Evolutionary conservation across 1,284 basidiomycete species (phyloP).

Genomic region (Pascua sp.): DNA sequence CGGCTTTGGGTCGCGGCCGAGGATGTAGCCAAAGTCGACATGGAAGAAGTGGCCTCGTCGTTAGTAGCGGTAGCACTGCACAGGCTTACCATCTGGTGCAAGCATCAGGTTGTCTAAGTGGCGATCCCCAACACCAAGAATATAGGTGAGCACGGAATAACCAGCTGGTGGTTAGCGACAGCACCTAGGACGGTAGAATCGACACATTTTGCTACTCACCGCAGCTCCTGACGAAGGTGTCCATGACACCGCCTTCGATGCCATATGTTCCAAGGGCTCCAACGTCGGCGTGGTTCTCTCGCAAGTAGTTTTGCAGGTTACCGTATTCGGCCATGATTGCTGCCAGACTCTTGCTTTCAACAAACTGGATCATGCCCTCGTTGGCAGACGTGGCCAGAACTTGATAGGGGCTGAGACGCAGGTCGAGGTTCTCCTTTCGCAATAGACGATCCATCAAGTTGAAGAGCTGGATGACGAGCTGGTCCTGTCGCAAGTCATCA

Average conservation of each 20-base stretch:
- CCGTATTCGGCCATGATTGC: conserved; percentile 89
- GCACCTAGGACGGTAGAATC: neutral
- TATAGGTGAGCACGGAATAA: conserved; percentile 95
- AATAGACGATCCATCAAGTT: conserved; percentile 70
- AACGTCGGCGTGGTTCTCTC: conserved; percentile 81
- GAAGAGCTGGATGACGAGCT: conserved; percentile 30
- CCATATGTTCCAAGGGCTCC: conserved; percentile 88
- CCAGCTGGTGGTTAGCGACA: conserved; percentile 62
- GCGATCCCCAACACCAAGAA: conserved; percentile 94
- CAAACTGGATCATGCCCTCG: conserved; percentile 96
- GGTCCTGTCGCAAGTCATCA: conserved; percentile 85
- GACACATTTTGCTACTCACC: conserved; percentile 58
- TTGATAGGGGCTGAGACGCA: conserved; percentile 87
- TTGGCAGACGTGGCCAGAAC: conserved; percentile 87
- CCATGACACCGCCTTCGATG: conserved; percentile 85
- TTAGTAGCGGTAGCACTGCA: neutral
- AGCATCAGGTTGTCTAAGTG: conserved; percentile 95
- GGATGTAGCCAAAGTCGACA: conserved; percentile 98
- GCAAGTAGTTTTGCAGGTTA: conserved; percentile 83
- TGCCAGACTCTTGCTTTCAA: conserved; percentile 91
- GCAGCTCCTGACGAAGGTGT: conserved; percentile 95
- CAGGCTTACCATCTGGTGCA: conserved; percentile 73
- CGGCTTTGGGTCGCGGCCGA: conserved; percentile 95
- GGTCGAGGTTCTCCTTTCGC: conserved; percentile 90
- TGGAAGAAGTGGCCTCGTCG: conserved; percentile 74